Evolutionary conservation across 148 eudicot species (phyloP), one percentile per base, ranked within the genome.

Genomic region (Silene conica): DNA sequence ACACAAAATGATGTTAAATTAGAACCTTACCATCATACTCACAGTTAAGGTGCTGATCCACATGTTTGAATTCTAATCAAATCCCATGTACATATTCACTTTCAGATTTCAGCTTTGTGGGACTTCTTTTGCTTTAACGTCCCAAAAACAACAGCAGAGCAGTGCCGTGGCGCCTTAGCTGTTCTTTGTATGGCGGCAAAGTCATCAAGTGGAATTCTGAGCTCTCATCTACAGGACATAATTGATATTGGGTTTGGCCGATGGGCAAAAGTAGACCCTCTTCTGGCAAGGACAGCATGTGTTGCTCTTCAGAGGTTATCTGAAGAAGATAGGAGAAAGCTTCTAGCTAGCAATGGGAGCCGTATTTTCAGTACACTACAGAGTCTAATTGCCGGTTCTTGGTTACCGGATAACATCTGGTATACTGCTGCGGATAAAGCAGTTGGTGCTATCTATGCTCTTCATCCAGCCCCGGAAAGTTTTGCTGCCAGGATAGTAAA

Each of bases 191-290:
- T 95, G 98, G 96, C 96, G 20, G 98, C 98, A 76, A 95, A 92
- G 78, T 87, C 90, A 61, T 87, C 96, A 38, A 79, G 84, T 68
- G 80, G 76, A 61, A 81, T 94, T 70, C 86, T 94, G 58, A 85
- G 96, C 77, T 86, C 97, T 83, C 98, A 94, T 79, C 62, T 91
- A 80, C 97, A 87, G 78, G 98, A 94, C 82, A 94, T 91, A 28
- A 76, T 94, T 77, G 98, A 94, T 77, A 94, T 94, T 74, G 98
- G 98, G 67, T 92, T 94, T 84, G 98, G 98, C 72, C 87, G 96
- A 50, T 94, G 98, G 98, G 96, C 98, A 22, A 94, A 94, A 82
- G 86, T 90, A 69, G 98, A 94, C 66, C 97, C 98, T 81, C 83
- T 94, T 82, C 96, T 94, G 71, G 98, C 98, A 55, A 88, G 98